Base-by-base conservation (phyloP, 371 early-diverging fungal species). In the Cokeromyces recurvatus region DNA sequence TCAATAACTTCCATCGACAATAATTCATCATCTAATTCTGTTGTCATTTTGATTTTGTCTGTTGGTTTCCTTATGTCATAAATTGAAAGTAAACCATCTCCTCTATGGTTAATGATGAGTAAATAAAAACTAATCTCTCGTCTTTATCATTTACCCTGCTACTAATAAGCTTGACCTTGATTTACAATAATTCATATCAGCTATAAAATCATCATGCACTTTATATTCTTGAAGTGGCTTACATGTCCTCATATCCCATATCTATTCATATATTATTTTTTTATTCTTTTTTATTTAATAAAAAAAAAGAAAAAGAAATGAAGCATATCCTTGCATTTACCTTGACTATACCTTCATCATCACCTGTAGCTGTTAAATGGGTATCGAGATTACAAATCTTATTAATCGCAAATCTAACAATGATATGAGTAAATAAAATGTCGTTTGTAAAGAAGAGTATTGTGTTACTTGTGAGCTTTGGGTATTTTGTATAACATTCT, bases 21-120 rank as follows among this genome's bases (percentile, higher is more conserved):
- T 45, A 95, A 68, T 57, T 94, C 96, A 57, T 93, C 95, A 37
- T 94, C 95, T 62, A 90, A 79, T 45, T 84, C 80, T 9, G 83
- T 91, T 7, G 92, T 89, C 40, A 80, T 74, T 31, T 74, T 81
- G 16, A 85, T 53, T 22, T 86, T 76, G 38, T 81, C 82, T 21
- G 36, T 41, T 15, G 76, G 53, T 52, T 87, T 89, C 39, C 93
- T 79, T 32, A 89, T 73, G 55, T 96, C 95, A 53, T 77, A 88
- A 9, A 90, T 82, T 11, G 92, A 85, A 49, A 96, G 66, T 31
- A 72, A 78, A 1, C 95, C 96, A 64, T 95, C 95, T 10, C 89
- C 94, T 91, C 60, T 36, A 35, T 32, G 3, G 34, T 27, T 19
- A 20, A 12, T 42, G 25, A 21, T 25, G 31, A 29, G 23, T 25